Evolutionary conservation across 495 filamentous ascomycete species (phyloP), one percentile per base, ranked within the genome.

Genomic region (Penicillium pulvis): DNA sequence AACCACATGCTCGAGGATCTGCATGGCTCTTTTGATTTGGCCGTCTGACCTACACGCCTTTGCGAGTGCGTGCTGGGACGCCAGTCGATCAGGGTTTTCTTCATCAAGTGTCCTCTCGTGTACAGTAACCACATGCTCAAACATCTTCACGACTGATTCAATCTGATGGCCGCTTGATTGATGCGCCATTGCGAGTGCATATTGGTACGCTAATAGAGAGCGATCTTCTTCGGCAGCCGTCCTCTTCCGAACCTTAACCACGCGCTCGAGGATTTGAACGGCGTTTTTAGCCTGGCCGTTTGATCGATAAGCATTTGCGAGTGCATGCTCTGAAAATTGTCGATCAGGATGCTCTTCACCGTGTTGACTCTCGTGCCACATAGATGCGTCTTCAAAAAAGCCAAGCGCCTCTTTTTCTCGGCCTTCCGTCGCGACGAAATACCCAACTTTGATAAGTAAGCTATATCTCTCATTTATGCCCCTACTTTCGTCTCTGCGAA

Each of bases 1-100:
- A 11, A 77, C 69, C n/a, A 76, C 71, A 23, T 69, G 63, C 60
- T 80, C 65, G 14, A 78, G 59, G 46, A 58, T 62, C 55, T 59
- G 19, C 33, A 58, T 39, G 51, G 42, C 53, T 49, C 69, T 36
- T 43, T 70, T 53, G 14, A 63, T 61, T 41, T 64, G 70, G 51
- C 63, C 59, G 46, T 69, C 52, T 47, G 31, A 52, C 9, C 11
- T 20, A 60, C 75, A 77, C 60, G 70, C 66, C 19, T 42, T 45
- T 42, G 67, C 71, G 47, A 73, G 67, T n/a, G 39, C 48, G 33
- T 69, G 66, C 64, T 67, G 65, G 19, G 57, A 68, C 11, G n/a
- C 36, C 23, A 74, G 58, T 64, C 63, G 61, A 33, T 42, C 35
- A 14, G 46, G 58, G 61, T 75, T 50, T 56, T 70, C 62, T 64